Percentiles rank a stretch among this genome's conserved stretches.
These are phyloP conservation scores for Saxophila tyrrhenica DNA, from an alignment of 495 filamentous ascomycete genomes.

Conservation along the genomic window DNA sequence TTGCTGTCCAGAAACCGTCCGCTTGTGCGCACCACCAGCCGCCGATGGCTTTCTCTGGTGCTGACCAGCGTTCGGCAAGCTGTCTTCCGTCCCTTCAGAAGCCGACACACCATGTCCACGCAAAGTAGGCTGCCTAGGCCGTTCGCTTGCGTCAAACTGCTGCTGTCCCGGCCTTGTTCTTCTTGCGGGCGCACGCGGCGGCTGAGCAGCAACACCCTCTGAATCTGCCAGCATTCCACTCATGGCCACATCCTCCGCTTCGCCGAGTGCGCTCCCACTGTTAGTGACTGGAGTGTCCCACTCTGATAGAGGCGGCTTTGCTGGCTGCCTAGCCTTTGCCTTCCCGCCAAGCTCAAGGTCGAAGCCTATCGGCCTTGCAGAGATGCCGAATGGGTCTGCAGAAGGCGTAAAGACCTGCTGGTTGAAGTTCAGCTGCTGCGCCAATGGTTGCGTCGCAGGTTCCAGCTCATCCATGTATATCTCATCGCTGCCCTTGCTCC, in stretches of 20 bases:
- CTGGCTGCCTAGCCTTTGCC: slow-evolving; percentile 2
- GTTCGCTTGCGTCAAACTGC: slow-evolving; percentile 26
- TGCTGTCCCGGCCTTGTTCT: slow-evolving; percentile 31
- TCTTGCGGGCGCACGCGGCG: slow-evolving; percentile 56
- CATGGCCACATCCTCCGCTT: slow-evolving; percentile 32
- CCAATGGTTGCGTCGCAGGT: background rate
- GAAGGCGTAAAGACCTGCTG: slow-evolving; percentile 27
- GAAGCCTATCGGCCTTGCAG: background rate
- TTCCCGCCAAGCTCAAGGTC: background rate
- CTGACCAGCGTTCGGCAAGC: slow-evolving; percentile 4
- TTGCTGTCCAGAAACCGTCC: slow-evolving; percentile 75
- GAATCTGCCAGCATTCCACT: slow-evolving; percentile 24
- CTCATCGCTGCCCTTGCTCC: background rate
- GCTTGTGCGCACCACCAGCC: slow-evolving; percentile 50
- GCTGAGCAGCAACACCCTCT: slow-evolving; percentile 28
- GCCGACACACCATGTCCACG: slow-evolving; percentile 6
- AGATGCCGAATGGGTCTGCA: slow-evolving; percentile 28
- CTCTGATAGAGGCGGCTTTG: slow-evolving; percentile 15
- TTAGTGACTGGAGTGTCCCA: slow-evolving; percentile 28
- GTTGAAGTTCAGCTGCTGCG: slow-evolving; percentile 12
- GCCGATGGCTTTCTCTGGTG: slow-evolving; percentile 17
- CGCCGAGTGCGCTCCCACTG: slow-evolving; percentile 5
- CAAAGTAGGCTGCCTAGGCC: slow-evolving; percentile 28
- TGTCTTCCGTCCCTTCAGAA: background rate
- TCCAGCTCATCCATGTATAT: slow-evolving; percentile 11